phyloP scores from a whole-genome alignment of 345 rosid genomes.

The Populus davidiana region DNA sequence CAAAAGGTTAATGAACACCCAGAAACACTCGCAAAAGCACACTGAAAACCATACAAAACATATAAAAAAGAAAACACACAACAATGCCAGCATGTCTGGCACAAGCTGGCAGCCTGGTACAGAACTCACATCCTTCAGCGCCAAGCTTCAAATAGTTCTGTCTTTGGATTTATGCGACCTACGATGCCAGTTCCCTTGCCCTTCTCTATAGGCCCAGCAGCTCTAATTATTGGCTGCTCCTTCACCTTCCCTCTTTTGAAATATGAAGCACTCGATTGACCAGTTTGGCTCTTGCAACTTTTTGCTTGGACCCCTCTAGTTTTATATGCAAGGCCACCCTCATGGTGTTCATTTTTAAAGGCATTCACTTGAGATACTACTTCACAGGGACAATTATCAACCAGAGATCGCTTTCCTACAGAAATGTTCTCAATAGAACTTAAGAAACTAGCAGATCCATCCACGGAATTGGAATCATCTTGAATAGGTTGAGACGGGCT shows the following conservation, averaged over 20 bases:
- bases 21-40: constrained; percentile 11
- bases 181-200: constrained; percentile 41
- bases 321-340: constrained; percentile 12
- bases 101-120: not conserved
- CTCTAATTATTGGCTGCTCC: constrained; percentile 27
- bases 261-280: constrained; percentile 23
- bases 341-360: constrained; percentile 21
- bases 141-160: constrained; percentile 79
- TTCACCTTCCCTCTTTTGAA: constrained; percentile 38
- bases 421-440: constrained; percentile 45
- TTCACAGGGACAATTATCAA: constrained; percentile 37
- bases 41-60: constrained; percentile 19
- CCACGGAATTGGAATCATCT: constrained; percentile 35
- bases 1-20: not conserved
- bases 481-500: constrained; percentile 31
- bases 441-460: constrained; percentile 34
- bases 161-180: constrained; percentile 54
- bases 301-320: constrained; percentile 17
- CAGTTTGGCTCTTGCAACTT: constrained; percentile 19
- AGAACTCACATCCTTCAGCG: constrained; percentile 36
- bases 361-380: constrained; percentile 37
- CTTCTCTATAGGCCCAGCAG: constrained; percentile 31
- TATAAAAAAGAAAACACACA: constrained; percentile 14
- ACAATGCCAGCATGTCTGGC: constrained; percentile 21
- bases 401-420: constrained; percentile 27